Percentiles rank a stretch among this genome's conserved stretches.
phyloP scores from a whole-genome alignment of 345 rosid species.

The Jatropha curcas region DNA sequence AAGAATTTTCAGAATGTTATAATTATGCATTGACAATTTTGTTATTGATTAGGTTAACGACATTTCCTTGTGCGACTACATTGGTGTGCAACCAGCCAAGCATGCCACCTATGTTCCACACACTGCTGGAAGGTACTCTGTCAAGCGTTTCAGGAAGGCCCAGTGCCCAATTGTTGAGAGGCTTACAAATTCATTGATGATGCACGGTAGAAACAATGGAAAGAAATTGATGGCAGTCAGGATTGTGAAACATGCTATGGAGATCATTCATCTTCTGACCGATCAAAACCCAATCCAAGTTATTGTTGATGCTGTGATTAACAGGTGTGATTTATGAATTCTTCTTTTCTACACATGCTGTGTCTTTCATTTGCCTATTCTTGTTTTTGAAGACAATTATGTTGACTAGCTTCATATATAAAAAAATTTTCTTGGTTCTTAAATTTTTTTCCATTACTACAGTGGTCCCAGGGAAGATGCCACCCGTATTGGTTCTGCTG shows the following conservation, averaged over 20 bases:
- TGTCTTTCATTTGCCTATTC: no score
- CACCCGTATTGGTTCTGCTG: conserved; percentile 95
- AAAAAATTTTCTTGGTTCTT: neutral
- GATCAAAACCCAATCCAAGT: conserved; percentile 91
- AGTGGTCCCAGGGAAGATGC: conserved; percentile 99
- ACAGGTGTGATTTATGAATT: no score
- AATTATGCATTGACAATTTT: neutral
- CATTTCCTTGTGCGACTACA: conserved; percentile 68
- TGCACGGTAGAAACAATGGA: conserved; percentile 93
- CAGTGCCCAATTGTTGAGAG: conserved; percentile 96
- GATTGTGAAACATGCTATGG: conserved; percentile 88
- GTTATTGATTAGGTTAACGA: conserved; percentile 52
- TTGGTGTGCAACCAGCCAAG: conserved; percentile 67
- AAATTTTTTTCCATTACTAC: neutral
- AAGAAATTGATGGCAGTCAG: conserved; percentile 90
- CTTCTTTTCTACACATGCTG: no score
- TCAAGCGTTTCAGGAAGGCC: conserved; percentile 91
- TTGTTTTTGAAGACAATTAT: no score
- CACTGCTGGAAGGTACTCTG: conserved; percentile 94
- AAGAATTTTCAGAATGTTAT: neutral
- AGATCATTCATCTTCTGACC: conserved; percentile 78
- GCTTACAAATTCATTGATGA: conserved; percentile 93
- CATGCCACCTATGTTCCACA: conserved; percentile 92
- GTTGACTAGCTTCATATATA: no score
- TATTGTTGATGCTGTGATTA: conserved; percentile 81